Evolutionary conservation across 164 flowering plant species (phyloP), one percentile per base, ranked within the genome.

Genomic region (Chimonanthus salicifolius): DNA sequence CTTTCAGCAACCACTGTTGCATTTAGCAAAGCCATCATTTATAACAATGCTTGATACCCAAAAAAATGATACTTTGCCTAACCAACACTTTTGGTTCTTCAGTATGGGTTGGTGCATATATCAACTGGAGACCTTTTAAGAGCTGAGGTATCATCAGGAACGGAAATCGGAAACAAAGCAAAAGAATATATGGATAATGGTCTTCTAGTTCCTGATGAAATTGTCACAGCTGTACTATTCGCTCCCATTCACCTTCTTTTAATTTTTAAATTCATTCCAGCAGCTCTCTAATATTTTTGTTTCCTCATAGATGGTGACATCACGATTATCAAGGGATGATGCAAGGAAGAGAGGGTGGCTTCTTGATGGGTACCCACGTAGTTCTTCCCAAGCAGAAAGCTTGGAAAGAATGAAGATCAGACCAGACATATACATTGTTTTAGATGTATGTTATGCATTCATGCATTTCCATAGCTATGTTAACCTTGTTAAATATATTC

Each of bases 51-150:
- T 51, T 51, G 33, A 33, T 33, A 1, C 33, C 33, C 33, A 33
- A 33, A 33, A 33, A 33, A 33, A 33, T 33, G 33, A 33, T 33
- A 33, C 33, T 58, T 71, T 47, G 54, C 58, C 49, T 71, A 43
- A 62, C 18, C 74, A 18, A 62, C 48, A 3, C 60, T 58, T 46
- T 76, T 80, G 72, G 51, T 80, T 80, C 58, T 82, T 69, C 44
- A 95, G 98, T 95, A 84, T 87, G 99, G 98, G 64, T 81, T 95
- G 85, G 97, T 95, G 75, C 99, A 95, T 76, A 82, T 95, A 82
- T 90, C 99, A 60, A 89, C 98, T 74, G 99, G 99, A 69, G 98
- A 93, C 86, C 85, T 93, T 71, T 83, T 95, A 43, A 82, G 99
- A 80, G 91, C 94, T 74, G 97, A 95, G 85, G 89, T 93, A 16